phyloP scores from a whole-genome alignment of 371 early-diverging fungal genomes.

The Haplosporangium sp. region DNA sequence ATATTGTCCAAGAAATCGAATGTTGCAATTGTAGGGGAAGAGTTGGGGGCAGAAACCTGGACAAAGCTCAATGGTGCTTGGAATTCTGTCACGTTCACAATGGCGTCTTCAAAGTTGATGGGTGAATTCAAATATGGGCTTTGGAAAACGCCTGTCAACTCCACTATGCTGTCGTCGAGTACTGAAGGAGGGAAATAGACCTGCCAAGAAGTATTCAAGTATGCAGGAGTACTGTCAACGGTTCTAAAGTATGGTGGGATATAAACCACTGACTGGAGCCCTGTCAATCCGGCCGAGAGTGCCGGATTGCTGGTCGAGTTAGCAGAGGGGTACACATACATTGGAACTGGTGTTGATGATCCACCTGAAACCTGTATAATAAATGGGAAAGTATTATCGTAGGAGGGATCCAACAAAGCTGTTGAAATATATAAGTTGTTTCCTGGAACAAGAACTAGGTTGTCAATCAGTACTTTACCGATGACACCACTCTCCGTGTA shows the following conservation, averaged over 20 bases:
- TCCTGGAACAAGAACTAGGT: constrained; percentile 15
- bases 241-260: background rate
- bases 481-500: background rate
- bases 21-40: background rate
- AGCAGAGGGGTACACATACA: background rate
- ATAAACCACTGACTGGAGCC: background rate
- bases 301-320: constrained; percentile 21
- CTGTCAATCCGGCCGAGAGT: constrained; percentile 13
- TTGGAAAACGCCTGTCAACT: background rate
- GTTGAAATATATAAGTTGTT: background rate
- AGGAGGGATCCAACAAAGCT: background rate
- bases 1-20: background rate
- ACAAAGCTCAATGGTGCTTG: background rate
- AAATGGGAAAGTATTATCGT: background rate
- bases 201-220: background rate
- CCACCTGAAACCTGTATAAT: background rate
- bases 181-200: constrained; percentile 7
- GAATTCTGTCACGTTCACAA: background rate
- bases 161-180: constrained; percentile 10
- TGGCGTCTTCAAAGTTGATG: background rate
- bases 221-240: background rate
- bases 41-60: background rate
- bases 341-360: background rate
- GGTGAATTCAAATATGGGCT: constrained; percentile 9
- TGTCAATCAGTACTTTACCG: background rate